phyloP scores from a whole-genome alignment of 148 eudicot species.

The Amaranthus hypochondriacus region DNA sequence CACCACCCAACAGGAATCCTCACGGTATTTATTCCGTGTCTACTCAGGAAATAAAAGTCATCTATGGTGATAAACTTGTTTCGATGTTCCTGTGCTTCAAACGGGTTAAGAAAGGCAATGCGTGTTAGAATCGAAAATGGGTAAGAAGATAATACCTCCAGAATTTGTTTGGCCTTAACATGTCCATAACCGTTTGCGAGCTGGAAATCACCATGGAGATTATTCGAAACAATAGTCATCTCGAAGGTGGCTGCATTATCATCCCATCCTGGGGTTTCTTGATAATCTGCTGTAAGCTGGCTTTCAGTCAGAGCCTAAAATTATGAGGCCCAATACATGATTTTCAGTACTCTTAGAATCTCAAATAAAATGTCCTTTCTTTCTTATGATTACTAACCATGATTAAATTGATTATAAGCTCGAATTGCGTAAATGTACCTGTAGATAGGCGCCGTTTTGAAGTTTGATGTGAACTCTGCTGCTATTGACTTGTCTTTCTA shows the following conservation, averaged over 20 bases:
- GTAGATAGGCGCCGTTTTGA: slow-evolving; percentile 49
- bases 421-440: slow-evolving; percentile 31
- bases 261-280: slow-evolving; percentile 73
- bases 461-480: slow-evolving; percentile 56
- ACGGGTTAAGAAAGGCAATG: slow-evolving; percentile 3
- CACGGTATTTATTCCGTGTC: slow-evolving; percentile 70
- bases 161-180: slow-evolving; percentile 52
- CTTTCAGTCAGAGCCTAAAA: slow-evolving; percentile 52
- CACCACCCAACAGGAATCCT: slow-evolving; percentile 97
- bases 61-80: slow-evolving; percentile 60
- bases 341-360: slow-evolving; percentile 8
- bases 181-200: slow-evolving; percentile 73
- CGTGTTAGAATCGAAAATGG: not conserved
- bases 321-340: slow-evolving; percentile 15
- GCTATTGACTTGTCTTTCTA: slow-evolving; percentile 42
- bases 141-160: slow-evolving; percentile 37
- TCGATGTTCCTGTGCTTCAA: slow-evolving; percentile 63
- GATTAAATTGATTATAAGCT: not conserved
- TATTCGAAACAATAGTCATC: slow-evolving; percentile 55
- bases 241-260: slow-evolving; percentile 85
- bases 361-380: not conserved
- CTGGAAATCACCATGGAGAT: slow-evolving; percentile 70
- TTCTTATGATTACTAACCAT: not conserved
- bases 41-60: slow-evolving; percentile 53
- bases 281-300: slow-evolving; percentile 70